Base-by-base conservation (phyloP, 1,284 basidiomycete genomes). In the Sanghuangporus sanghuang region DNA sequence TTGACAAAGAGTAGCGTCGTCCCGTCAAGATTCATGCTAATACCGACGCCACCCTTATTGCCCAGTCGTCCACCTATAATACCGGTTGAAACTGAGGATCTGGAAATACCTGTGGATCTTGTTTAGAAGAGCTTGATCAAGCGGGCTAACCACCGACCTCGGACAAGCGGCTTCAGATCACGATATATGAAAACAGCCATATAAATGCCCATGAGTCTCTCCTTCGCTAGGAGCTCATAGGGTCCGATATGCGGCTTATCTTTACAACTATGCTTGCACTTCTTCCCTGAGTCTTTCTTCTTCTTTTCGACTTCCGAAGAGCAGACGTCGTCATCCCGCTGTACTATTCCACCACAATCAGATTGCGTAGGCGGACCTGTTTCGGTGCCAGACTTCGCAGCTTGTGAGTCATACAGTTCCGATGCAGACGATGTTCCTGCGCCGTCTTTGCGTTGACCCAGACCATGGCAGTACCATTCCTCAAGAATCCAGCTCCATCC, bases 161-260 rank as follows among this genome's bases (percentile, higher is more conserved):
- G 76, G 4, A 92, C 82, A 21, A 88, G 76, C 56, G 79, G 78
- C 46, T 78, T 78, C 32, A 88, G 72, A 68, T 91, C 89, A 23
- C 82, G 81, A 70, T 92, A 86, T 42, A 91, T 79, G 68, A 87
- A 92, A 2, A 92, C 73, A 2, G 89, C 83, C 36, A 91, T 76
- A 73, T 95, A 95, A 54, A 95, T 84, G 1, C 93, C 93, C 90
- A 95, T 92, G 78, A 96, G 81, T 12, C 93, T 81, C 68, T 95
- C 92, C 73, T 96, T 96, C 59, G 85, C 81, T 21, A 95, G 78
- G 12, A 94, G 78, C 69, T 90, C 81, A 70, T 96, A 96, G 4
- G 92, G 92, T 0, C 87, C 88, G 70, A 79, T 80, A 36, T 81
- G 78, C 65, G 76, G 75, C 67, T 76, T 77, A 59, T 66, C 59